phyloP scores from a whole-genome alignment of 2,329 filamentous ascomycete species.

The Westerdykella sp. region DNA sequence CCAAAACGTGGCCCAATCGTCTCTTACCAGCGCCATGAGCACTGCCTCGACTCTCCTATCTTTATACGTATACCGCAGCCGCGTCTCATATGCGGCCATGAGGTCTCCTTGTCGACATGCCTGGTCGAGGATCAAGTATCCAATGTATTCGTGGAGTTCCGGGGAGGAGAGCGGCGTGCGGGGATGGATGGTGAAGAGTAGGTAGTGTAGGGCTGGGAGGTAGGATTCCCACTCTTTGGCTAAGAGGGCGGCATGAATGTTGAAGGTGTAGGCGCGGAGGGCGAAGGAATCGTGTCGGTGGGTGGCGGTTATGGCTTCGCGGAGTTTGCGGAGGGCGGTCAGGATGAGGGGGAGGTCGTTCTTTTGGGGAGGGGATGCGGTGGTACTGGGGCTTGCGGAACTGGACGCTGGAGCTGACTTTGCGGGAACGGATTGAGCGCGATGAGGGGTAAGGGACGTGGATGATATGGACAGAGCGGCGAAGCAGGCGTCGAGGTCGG shows the following conservation, averaged over 20 bases:
- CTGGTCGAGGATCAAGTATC: conserved; percentile 79
- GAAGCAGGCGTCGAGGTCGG: conserved; percentile 70
- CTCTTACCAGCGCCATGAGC: conserved; percentile 65
- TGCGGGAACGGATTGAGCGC: neutral
- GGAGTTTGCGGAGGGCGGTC: conserved; percentile 80
- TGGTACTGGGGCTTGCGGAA: conserved; percentile 1
- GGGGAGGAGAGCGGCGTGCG: conserved; percentile 60
- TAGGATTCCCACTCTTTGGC: conserved; percentile 82
- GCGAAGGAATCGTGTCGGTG: conserved; percentile 74
- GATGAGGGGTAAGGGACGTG: conserved; percentile 8
- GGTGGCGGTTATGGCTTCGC: conserved; percentile 80
- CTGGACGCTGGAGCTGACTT: conserved; percentile 12
- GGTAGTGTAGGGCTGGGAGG: conserved; percentile 74
- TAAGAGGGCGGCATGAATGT: conserved; percentile 75
- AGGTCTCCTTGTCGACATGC: conserved; percentile 77
- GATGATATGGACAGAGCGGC: conserved; percentile 49
- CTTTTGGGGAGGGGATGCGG: conserved; percentile 25
- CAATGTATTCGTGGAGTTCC: conserved; percentile 72
- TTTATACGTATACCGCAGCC: conserved; percentile 54
- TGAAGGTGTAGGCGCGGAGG: conserved; percentile 85
- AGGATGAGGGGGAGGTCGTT: conserved; percentile 67
- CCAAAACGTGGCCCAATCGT: conserved; percentile 79
- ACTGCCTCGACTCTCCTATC: conserved; percentile 65
- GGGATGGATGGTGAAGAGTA: conserved; percentile 66
- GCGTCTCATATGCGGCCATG: conserved; percentile 63